A percentile compares a stretch with the other conserved stretches of the same genome.
Evolutionary conservation across 495 filamentous ascomycete genomes (phyloP).

Genomic region (Echria macrotheca): DNA sequence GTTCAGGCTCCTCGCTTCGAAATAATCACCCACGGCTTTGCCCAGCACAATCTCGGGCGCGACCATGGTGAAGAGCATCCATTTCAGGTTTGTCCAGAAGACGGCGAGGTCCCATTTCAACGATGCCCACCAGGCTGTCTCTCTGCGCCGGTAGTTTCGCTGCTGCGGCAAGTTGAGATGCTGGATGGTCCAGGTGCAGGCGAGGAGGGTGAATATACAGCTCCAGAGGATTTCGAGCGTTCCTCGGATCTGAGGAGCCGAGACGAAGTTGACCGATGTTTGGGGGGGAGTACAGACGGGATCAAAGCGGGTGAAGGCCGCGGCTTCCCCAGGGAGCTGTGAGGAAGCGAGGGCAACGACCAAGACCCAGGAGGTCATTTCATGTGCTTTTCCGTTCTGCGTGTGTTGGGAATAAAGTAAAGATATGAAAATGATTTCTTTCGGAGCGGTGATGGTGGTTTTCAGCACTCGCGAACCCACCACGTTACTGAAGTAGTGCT

Average conservation of each 20-base stretch:
- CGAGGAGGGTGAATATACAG: not conserved
- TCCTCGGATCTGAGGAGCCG: not conserved
- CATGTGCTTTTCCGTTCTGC: too few species aligned
- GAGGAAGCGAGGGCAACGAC: too few species aligned
- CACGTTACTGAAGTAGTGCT: too few species aligned
- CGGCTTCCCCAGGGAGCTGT: too few species aligned
- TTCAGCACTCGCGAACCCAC: too few species aligned
- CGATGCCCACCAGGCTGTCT: not conserved
- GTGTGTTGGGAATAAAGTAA: too few species aligned
- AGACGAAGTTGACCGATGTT: not conserved
- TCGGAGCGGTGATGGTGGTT: too few species aligned
- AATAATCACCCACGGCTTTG: not conserved
- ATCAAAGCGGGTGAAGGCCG: too few species aligned
- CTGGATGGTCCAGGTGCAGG: slow-evolving; percentile 1
- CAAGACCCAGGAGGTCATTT: too few species aligned
- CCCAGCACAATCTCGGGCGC: not conserved
- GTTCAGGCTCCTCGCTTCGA: not conserved
- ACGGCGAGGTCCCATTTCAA: not conserved
- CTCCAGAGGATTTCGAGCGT: not conserved
- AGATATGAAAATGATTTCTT: too few species aligned
- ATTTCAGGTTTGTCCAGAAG: not conserved
- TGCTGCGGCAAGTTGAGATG: not conserved
- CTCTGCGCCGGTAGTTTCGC: not conserved
- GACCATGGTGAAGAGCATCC: not conserved
- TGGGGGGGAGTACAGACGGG: too few species aligned